Percentiles rank a stretch among this genome's conserved stretches.
Conservation (phyloP, 2,329 filamentous ascomycete genomes). For the Macroventuria anomochaeta region DNA sequence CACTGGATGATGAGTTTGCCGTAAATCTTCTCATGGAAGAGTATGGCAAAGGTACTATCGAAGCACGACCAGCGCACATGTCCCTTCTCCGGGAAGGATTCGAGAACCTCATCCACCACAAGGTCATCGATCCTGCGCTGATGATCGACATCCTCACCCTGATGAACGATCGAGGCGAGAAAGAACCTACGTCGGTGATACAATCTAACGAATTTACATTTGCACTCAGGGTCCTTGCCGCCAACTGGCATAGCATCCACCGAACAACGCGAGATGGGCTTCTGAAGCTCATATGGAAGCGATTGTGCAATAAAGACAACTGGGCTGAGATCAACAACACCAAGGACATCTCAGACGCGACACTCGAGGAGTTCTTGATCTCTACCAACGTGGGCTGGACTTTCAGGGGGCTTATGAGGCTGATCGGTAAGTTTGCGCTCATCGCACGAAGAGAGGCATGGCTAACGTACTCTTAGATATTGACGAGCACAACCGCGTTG, state of each 20-base stretch:
- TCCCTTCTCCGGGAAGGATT: slow-evolving; percentile 75
- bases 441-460: background rate
- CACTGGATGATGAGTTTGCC: slow-evolving; percentile 81
- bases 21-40: slow-evolving; percentile 76
- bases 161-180: slow-evolving; percentile 63
- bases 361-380: slow-evolving; percentile 66
- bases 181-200: slow-evolving; percentile 51
- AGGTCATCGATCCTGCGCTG: slow-evolving; percentile 65
- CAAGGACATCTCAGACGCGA: slow-evolving; percentile 72
- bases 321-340: slow-evolving; percentile 84
- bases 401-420: slow-evolving; percentile 67
- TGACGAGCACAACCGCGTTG: slow-evolving; percentile 17
- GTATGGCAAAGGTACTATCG: slow-evolving; percentile 61
- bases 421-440: slow-evolving; percentile 59
- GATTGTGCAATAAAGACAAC: slow-evolving; percentile 82
- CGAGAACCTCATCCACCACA: slow-evolving; percentile 71
- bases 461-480: slow-evolving; percentile 21
- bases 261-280: slow-evolving; percentile 54
- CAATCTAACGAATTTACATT: slow-evolving; percentile 72
- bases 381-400: slow-evolving; percentile 72
- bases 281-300: slow-evolving; percentile 80
- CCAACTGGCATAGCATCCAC: slow-evolving; percentile 62
- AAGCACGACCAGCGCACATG: slow-evolving; percentile 69
- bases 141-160: slow-evolving; percentile 81
- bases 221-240: slow-evolving; percentile 66